A percentile compares a stretch with the other conserved stretches of the same genome.
Evolutionary conservation across 345 rosid genomes (phyloP).

Genomic region (Punica granatum): DNA sequence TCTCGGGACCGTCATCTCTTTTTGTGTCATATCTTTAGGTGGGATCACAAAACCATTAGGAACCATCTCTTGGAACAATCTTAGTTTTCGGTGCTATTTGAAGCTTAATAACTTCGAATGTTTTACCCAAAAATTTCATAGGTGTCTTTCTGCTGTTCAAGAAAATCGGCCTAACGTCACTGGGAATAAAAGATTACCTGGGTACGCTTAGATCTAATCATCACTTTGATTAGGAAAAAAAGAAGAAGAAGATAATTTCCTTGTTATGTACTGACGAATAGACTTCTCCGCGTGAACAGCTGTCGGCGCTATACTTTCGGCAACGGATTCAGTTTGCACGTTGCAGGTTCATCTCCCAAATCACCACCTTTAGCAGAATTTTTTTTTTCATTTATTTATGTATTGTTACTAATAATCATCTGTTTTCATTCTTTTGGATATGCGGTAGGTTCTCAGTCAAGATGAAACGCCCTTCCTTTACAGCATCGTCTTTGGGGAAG

Average conservation of each 20-base stretch:
- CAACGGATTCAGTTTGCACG: constrained; percentile 76
- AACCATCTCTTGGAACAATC: not conserved
- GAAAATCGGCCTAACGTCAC: constrained; percentile 35
- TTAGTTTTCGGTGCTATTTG: not conserved
- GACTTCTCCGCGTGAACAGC: constrained; percentile 30
- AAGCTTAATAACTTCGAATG: not conserved
- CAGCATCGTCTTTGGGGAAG: constrained; percentile 68
- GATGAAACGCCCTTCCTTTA: constrained; percentile 77
- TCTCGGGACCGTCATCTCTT: constrained; percentile 60
- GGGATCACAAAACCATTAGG: constrained; percentile 13
- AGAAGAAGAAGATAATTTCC: not conserved
- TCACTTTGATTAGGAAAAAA: not conserved
- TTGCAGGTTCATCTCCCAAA: constrained; percentile 39
- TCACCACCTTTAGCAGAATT: not conserved
- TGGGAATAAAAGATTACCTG: constrained; percentile 34
- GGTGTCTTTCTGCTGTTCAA: constrained; percentile 37
- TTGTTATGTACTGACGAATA: constrained; percentile 9
- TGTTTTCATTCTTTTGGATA: not conserved
- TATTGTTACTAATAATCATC: not conserved
- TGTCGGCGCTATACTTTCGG: constrained; percentile 63
- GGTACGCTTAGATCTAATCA: constrained; percentile 24
- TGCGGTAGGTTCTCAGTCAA: constrained; percentile 59
- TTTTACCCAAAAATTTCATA: constrained; percentile 14
- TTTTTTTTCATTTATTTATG: not conserved
- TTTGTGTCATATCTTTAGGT: constrained; percentile 57